Base-by-base conservation (phyloP, 2,329 filamentous ascomycete species). In the Botrytis squamosa region DNA sequence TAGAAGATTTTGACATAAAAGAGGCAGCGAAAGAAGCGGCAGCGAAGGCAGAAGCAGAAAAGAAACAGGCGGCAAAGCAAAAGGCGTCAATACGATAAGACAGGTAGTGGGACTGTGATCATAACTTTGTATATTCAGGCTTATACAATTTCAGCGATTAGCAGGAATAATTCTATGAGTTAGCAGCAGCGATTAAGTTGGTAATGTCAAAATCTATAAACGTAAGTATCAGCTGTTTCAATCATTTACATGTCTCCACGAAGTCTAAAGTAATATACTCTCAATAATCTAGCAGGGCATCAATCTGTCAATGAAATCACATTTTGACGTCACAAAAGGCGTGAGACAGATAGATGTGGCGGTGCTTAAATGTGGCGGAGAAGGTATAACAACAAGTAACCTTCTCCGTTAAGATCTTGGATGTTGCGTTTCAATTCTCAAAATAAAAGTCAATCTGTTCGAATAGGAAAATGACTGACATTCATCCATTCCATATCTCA, bases 301-400 rank as follows among this genome's bases (percentile, higher is more conserved):
- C n/a, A 29, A 57, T 57, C n/a, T 18, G 25, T 57, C 14, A 57
- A 33, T 57, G n/a, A 18, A 18, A 57, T 57, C n/a, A 7, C 16
- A 57, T 57, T 9, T 64, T 25, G 62, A 64, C 62, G 62, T 64
- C 40, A 64, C 22, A 22, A 64, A 64, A 12, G 62, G 62, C 62
- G 40, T 12, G 62, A 44, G 40, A 55, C 49, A 55, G 14, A 44
- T 4, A 40, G 2, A n/a, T 20, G 40, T 64, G 62, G 36, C 38
- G n/a, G 40, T n/a, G 25, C n/a, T 36, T 5, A 18, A 22, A 10
- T 44, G n/a, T n/a, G n/a, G 40, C 29, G 40, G 62, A 57, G 40
- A 40, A 57, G 33, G 22, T 36, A 40, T 25, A 62, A n/a, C 16
- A 18, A 9, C 16, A 64, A 22, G 14, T 22, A 46, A 62, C 29